Conservation (phyloP, 2,329 filamentous ascomycete genomes). For the Penicillium griseofulvum region DNA sequence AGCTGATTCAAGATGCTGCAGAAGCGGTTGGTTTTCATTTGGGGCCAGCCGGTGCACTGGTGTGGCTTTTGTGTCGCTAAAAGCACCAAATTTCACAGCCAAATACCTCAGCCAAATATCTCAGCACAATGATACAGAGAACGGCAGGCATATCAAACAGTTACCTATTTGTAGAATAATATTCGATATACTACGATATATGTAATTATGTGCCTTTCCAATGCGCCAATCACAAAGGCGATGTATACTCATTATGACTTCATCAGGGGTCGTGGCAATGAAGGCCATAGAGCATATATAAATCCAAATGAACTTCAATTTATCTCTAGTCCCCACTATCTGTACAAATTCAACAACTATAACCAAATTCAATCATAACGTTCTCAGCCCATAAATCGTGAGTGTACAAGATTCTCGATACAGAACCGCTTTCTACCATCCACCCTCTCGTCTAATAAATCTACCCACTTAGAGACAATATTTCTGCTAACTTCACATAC, state of each 20-base stretch:
- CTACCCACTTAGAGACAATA: neutral
- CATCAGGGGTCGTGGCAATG: conserved; percentile 8
- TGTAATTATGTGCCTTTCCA: too few relatives aligned
- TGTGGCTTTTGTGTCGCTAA: too few relatives aligned
- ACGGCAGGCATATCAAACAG: too few relatives aligned
- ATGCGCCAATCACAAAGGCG: neutral
- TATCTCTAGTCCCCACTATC: neutral
- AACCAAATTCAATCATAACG: too few relatives aligned
- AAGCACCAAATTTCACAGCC: neutral
- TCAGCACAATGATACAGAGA: neutral
- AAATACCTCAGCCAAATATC: neutral
- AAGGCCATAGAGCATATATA: conserved; percentile 3
- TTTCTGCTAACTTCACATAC: too few relatives aligned
- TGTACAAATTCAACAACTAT: neutral
- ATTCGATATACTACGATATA: too few relatives aligned
- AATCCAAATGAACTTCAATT: neutral
- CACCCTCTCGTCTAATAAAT: too few relatives aligned
- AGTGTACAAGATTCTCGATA: neutral
- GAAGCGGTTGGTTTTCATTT: too few relatives aligned
- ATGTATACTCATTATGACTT: conserved; percentile 19
- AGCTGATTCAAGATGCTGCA: too few relatives aligned
- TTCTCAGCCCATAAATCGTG: neutral
- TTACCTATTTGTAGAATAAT: too few relatives aligned
- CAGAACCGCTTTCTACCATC: neutral
- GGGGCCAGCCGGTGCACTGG: too few relatives aligned